Evolutionary conservation across 2,329 filamentous ascomycete species (phyloP).

Genomic region (Cladosporium velox): DNA sequence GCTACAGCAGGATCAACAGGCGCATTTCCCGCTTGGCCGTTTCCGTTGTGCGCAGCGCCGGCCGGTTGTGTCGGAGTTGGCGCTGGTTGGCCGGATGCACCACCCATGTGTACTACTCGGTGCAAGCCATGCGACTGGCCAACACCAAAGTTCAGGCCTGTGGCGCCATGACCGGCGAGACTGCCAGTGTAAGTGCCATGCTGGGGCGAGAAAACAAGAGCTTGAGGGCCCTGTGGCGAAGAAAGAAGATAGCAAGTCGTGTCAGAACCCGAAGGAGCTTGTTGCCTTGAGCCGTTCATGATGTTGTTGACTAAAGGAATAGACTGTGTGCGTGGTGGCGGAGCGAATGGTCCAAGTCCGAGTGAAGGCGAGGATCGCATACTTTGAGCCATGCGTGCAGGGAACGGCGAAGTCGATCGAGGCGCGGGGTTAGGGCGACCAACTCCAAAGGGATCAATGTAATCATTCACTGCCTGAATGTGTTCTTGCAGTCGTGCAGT

Average conservation of each 20-base stretch:
- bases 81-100: slow-evolving; percentile 21
- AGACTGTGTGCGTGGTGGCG: slow-evolving; percentile 14
- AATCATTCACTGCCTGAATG: slow-evolving; percentile 31
- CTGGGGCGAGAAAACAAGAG: slow-evolving; percentile 45
- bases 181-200: slow-evolving; percentile 34
- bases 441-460: slow-evolving; percentile 35
- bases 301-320: slow-evolving; percentile 11
- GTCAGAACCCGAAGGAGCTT: slow-evolving; percentile 26
- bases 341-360: slow-evolving; percentile 7
- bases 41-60: background rate
- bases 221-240: slow-evolving; percentile 48
- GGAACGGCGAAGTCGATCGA: slow-evolving; percentile 17
- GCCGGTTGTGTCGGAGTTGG: slow-evolving; percentile 23
- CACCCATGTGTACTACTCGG: background rate
- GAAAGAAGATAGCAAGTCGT: slow-evolving; percentile 46
- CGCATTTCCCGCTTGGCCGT: slow-evolving; percentile 23
- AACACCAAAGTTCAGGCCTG: background rate
- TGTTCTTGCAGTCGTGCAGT: slow-evolving; percentile 30
- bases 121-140: background rate
- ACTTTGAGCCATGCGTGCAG: slow-evolving; percentile 14
- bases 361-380: slow-evolving; percentile 17
- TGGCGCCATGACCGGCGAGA: background rate
- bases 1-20: slow-evolving; percentile 20
- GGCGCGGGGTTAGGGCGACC: slow-evolving; percentile 7
- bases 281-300: slow-evolving; percentile 25